Base-by-base conservation (phyloP, 768 basidiomycete genomes). In the Tylopilus cervinicoccineus region DNA sequence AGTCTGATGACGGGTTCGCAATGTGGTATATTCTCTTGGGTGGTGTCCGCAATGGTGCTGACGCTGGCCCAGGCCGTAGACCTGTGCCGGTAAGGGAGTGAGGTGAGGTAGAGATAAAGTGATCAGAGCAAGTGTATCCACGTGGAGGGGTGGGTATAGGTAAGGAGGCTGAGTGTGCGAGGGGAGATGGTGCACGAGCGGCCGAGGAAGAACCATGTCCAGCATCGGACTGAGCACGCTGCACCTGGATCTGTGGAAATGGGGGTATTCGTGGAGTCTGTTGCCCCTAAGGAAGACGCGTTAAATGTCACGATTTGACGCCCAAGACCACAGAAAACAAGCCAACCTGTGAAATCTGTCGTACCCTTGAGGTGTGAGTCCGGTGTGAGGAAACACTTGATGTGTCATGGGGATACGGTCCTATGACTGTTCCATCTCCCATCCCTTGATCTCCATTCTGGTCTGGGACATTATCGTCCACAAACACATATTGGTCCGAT, bases 1-100 rank as follows among this genome's bases (percentile, higher is more conserved):
- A 63, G 34, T 60, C 58, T 26, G 69, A 52, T 14, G 68, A 64
- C 3, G 63, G 65, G 53, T 79, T 78, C 5, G 62, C 61, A 43
- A 79, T 58, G 37, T 75, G 74, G 43, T 72, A 74, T 16, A 69
- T 54, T 40, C 75, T 61, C 43, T 68, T 65, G 2, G 74, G 70
- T 13, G 75, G 72, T 11, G 65, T 68, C 37, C 60, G 62, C 2
- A 66, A 65, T 29, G 55, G 41, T 28, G 42, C 52, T 22, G 54
- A 48, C 6, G 26, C 23, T 22, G 51, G 50, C 17, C 48, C 53
- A 22, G 28, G 13, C 1, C 42, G 46, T 17, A 22, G 14, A 26
- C 38, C 43, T 24, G 47, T 20, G 24, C 28, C 16, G 7, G 33
- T 9, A 31, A 24, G 28, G 32, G 51, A 47, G 11, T 51, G 57